Percentiles rank a stretch among this genome's conserved stretches.
Conservation (phyloP, 2,329 filamentous ascomycete species). For the Hypocreales sp. region DNA sequence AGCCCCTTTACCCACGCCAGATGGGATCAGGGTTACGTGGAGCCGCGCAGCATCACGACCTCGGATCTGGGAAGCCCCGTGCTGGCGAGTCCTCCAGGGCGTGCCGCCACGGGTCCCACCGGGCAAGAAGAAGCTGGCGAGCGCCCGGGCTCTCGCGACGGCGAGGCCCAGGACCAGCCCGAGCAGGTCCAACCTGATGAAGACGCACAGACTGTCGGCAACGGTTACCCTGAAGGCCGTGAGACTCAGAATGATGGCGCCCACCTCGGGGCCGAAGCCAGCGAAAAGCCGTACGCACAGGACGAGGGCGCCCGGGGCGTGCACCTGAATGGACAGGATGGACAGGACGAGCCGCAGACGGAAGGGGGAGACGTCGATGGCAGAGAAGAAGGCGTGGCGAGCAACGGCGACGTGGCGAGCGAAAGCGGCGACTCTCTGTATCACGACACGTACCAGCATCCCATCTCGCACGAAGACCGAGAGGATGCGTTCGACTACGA, state of each 20-base stretch:
- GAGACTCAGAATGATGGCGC: slow-evolving; percentile 1
- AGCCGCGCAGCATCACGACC: slow-evolving; percentile 8
- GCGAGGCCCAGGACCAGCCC: slow-evolving; percentile 4
- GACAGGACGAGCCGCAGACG: neutral
- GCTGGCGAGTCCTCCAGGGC: neutral
- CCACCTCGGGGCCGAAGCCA: neutral
- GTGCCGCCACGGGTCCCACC: neutral
- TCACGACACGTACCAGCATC: slow-evolving; percentile 42
- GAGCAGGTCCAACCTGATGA: too few relatives aligned
- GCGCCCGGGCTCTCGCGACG: neutral
- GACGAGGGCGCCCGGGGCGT: neutral
- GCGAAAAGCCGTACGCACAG: neutral
- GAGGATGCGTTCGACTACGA: slow-evolving; percentile 95
- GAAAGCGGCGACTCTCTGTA: slow-evolving; percentile 51
- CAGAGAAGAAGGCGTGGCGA: slow-evolving; percentile 1
- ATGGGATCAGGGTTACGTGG: slow-evolving; percentile 14
- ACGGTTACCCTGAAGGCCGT: slow-evolving; percentile 1
- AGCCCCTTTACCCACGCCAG: slow-evolving; percentile 64
- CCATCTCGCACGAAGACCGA: slow-evolving; percentile 75
- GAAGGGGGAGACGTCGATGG: slow-evolving; percentile 6
- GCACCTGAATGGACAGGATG: too few relatives aligned
- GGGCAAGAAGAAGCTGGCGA: neutral
- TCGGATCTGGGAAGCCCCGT: slow-evolving; percentile 5
- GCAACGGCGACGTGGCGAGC: slow-evolving; percentile 24
- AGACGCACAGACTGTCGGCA: neutral